A percentile compares a stretch with the other conserved stretches of the same genome.
Conservation (phyloP, 257 asterid species). For the Jaltomata sinuosa region DNA sequence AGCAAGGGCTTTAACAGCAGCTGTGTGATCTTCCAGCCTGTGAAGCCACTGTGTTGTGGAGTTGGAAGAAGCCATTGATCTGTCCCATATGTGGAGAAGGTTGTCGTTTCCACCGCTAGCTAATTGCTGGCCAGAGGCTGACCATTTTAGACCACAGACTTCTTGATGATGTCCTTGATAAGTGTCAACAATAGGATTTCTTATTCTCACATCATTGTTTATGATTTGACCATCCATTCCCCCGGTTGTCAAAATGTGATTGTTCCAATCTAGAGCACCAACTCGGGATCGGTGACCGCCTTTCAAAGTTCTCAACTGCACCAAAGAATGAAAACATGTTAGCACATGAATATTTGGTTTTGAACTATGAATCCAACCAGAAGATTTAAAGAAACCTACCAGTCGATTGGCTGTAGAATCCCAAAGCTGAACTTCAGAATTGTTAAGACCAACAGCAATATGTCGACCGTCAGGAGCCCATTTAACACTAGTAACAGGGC, state of each 20-base stretch:
- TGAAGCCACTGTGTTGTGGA: slow-evolving; percentile 74
- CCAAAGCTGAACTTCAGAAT: slow-evolving; percentile 90
- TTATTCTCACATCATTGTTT: slow-evolving; percentile 77
- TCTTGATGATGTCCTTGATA: slow-evolving; percentile 85
- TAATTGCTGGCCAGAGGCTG: slow-evolving; percentile 83
- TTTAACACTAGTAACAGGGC: slow-evolving; percentile 81
- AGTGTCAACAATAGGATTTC: slow-evolving; percentile 57
- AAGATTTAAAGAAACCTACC: slow-evolving; percentile 23
- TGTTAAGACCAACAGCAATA: slow-evolving; percentile 73
- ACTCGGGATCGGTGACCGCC: slow-evolving; percentile 72
- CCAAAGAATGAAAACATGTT: background rate
- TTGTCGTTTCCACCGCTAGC: slow-evolving; percentile 96
- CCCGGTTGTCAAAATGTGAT: slow-evolving; percentile 77
- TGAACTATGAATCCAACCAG: background rate
- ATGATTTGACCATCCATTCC: slow-evolving; percentile 87
- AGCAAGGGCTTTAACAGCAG: slow-evolving; percentile 93
- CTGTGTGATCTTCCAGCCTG: slow-evolving; percentile 84
- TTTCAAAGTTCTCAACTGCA: slow-evolving; percentile 76
- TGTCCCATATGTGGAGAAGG: slow-evolving; percentile 91
- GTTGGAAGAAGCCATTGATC: slow-evolving; percentile 53
- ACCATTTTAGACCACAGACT: slow-evolving; percentile 94
- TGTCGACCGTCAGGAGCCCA: slow-evolving; percentile 97
- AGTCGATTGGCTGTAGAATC: slow-evolving; percentile 66
- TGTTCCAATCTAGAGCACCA: slow-evolving; percentile 90
- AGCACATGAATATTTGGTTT: background rate